Percentiles rank a stretch among this genome's conserved stretches.
These are phyloP conservation scores for Phlebiopsis flavidoalba DNA, from an alignment of 768 basidiomycete genomes.

Conservation along the genomic window DNA sequence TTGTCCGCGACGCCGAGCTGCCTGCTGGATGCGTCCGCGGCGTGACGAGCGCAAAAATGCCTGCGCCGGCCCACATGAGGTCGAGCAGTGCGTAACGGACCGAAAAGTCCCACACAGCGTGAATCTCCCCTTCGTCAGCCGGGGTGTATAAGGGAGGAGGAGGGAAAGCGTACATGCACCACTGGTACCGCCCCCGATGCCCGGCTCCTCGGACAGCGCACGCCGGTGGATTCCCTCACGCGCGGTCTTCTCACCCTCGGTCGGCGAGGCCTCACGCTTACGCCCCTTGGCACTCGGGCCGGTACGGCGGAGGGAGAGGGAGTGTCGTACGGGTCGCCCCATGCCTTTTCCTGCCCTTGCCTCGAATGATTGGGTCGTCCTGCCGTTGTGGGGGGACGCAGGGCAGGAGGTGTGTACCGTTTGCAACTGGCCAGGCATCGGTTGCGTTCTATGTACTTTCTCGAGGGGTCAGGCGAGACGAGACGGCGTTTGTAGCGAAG, in stretches of 20 bases:
- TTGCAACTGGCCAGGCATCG: too few relatives aligned
- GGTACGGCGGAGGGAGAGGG: too few relatives aligned
- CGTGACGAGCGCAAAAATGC: constrained; percentile 9
- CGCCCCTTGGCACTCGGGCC: too few relatives aligned
- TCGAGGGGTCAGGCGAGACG: too few relatives aligned
- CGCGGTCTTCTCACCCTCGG: constrained; percentile 7
- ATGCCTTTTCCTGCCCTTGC: too few relatives aligned
- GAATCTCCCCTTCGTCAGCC: background rate
- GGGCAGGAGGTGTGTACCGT: too few relatives aligned
- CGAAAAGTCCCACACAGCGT: constrained; percentile 11
- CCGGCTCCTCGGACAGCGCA: constrained; percentile 8
- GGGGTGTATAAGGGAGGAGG: background rate
- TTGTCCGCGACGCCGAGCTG: constrained; percentile 8
- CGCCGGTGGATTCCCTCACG: constrained; percentile 8
- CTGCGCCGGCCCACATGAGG: constrained; percentile 12
- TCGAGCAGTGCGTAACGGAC: constrained; percentile 11
- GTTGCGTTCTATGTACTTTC: too few relatives aligned
- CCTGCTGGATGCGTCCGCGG: constrained; percentile 11
- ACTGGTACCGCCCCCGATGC: constrained; percentile 11
- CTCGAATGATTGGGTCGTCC: too few relatives aligned
- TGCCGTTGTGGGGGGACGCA: too few relatives aligned
- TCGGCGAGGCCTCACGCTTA: background rate
- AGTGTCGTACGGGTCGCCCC: too few relatives aligned
- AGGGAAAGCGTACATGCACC: constrained; percentile 8
- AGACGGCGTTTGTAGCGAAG: too few relatives aligned